Evolutionary conservation across 768 basidiomycete genomes (phyloP).

Genomic region (Sporobolomyces phaffii): DNA sequence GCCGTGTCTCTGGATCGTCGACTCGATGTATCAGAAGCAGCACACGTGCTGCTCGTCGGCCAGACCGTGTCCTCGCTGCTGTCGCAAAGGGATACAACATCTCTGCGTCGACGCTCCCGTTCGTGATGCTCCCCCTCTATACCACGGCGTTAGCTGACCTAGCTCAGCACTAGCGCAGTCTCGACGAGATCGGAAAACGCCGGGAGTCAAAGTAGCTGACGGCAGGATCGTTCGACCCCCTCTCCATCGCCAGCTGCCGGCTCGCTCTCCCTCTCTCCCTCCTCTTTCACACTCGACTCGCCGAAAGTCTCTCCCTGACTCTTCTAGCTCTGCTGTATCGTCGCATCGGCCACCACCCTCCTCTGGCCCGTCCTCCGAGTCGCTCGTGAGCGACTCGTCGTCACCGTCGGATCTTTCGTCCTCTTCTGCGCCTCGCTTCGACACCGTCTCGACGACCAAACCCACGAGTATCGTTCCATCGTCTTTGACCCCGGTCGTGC

Average conservation of each 20-base stretch:
- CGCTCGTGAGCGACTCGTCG: too few relatives aligned
- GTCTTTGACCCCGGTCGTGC: too few relatives aligned
- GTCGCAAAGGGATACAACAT: not conserved
- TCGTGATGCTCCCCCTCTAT: not conserved
- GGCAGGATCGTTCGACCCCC: not conserved
- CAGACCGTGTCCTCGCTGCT: not conserved
- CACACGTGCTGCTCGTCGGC: not conserved
- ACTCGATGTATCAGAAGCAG: not conserved
- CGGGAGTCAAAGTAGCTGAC: not conserved
- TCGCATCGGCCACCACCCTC: too few relatives aligned
- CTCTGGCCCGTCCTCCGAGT: too few relatives aligned
- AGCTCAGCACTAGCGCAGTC: not conserved
- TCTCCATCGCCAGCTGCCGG: not conserved
- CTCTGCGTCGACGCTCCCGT: constrained; percentile 3
- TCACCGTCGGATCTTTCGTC: too few relatives aligned
- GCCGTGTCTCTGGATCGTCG: not conserved
- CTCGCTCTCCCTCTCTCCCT: not conserved
- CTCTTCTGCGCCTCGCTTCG: too few relatives aligned
- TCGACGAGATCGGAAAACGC: not conserved
- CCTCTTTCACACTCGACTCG: too few relatives aligned
- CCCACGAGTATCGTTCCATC: too few relatives aligned
- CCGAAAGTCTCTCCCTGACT: too few relatives aligned
- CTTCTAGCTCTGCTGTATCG: too few relatives aligned
- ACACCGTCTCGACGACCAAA: too few relatives aligned
- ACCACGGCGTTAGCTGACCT: not conserved